Evolutionary conservation across 2,329 filamentous ascomycete species (phyloP).

Genomic region (Sporothrix inflata): DNA sequence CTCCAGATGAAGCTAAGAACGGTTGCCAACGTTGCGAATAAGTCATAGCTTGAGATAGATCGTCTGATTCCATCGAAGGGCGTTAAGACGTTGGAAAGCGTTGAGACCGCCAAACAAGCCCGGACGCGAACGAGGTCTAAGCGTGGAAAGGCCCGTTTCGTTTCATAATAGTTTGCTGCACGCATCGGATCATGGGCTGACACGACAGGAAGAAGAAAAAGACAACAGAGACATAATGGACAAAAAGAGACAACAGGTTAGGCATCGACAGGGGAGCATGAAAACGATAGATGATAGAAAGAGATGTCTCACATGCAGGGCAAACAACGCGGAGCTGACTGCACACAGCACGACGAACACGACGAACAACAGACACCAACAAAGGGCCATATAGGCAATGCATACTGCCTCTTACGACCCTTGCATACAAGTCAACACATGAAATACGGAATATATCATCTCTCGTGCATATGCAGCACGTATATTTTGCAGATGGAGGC

Average conservation of each 20-base stretch:
- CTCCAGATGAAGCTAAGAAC: background rate
- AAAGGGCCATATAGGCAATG: background rate
- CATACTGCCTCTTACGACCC: background rate
- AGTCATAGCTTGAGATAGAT: background rate
- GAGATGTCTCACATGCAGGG: constrained; percentile 19
- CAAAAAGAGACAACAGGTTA: background rate
- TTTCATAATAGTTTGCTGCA: background rate
- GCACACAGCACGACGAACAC: background rate
- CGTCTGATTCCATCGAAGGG: background rate
- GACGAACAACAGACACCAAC: background rate
- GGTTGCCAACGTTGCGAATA: no score
- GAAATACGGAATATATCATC: background rate
- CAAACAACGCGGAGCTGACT: background rate
- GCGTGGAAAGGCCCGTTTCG: constrained; percentile 5
- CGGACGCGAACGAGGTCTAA: background rate
- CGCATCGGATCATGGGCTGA: background rate
- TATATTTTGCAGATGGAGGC: background rate
- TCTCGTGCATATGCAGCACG: background rate
- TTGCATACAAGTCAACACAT: background rate
- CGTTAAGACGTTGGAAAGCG: background rate
- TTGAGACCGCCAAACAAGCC: no score
- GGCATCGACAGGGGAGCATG: background rate
- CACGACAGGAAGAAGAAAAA: background rate
- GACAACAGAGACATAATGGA: background rate
- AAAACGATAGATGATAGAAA: background rate